These are phyloP conservation scores for Nicotiana attenuata DNA, from an alignment of 257 asterid species.

Conservation along the genomic window DNA sequence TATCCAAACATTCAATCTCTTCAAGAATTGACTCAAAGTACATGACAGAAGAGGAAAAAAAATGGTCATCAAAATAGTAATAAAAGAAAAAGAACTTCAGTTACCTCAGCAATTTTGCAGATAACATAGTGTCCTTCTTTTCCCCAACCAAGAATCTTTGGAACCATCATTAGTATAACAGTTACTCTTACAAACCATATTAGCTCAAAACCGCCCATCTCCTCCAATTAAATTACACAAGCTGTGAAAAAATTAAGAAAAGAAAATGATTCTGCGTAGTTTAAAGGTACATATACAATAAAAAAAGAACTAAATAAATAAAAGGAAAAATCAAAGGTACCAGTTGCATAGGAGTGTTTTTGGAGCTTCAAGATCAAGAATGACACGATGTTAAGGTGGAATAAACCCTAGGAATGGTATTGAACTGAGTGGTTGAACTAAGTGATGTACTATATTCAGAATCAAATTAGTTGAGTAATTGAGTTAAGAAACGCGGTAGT, in stretches of 20 bases:
- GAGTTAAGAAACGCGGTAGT: constrained; percentile 8
- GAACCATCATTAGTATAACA: constrained; percentile 27
- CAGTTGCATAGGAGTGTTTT: neutral
- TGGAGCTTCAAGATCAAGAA: neutral
- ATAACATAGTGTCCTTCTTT: constrained; percentile 68
- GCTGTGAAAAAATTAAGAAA: neutral
- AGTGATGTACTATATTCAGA: neutral
- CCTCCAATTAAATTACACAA: constrained; percentile 15
- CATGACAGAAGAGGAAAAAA: neutral
- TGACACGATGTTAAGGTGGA: neutral
- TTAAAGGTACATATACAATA: neutral
- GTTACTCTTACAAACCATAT: constrained; percentile 32
- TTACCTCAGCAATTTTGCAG: constrained; percentile 90
- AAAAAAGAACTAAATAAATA: neutral
- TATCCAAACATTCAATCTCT: neutral
- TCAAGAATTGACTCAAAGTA: neutral
- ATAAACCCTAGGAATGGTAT: neutral
- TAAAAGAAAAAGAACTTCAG: neutral
- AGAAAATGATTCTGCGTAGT: neutral
- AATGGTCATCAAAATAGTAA: neutral
- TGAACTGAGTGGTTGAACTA: neutral
- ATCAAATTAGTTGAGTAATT: neutral
- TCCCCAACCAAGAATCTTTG: constrained; percentile 62
- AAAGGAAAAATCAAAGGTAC: neutral
- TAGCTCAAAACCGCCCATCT: constrained; percentile 32